These are phyloP conservation scores for Lithocarpus polystachyus DNA, from an alignment of 306 rosid species.

Conservation along the genomic window DNA sequence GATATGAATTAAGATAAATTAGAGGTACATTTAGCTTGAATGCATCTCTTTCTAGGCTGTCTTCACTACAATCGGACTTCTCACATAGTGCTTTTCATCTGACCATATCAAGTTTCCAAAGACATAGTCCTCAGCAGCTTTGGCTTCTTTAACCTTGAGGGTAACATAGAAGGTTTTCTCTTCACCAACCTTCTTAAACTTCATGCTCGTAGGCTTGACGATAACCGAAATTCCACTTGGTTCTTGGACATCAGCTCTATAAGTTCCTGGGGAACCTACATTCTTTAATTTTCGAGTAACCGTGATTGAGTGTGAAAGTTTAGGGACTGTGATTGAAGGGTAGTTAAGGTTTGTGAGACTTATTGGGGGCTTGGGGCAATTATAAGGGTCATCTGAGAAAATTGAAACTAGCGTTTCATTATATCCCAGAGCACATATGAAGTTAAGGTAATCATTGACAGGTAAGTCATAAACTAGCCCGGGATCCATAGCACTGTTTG, in stretches of 20 bases:
- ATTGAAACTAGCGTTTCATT: constrained; percentile 41
- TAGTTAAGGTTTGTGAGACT: constrained; percentile 59
- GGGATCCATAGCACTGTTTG: constrained; percentile 80
- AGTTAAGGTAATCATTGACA: constrained; percentile 53
- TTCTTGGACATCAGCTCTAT: constrained; percentile 35
- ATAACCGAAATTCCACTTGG: constrained; percentile 50
- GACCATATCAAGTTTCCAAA: constrained; percentile 81
- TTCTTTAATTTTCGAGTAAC: constrained; percentile 63
- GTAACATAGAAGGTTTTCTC: constrained; percentile 54
- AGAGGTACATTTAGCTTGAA: not conserved
- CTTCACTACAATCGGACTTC: constrained; percentile 76
- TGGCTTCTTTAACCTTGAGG: constrained; percentile 34
- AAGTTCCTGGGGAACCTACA: constrained; percentile 71
- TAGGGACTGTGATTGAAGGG: constrained; percentile 82
- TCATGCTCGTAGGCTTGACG: constrained; percentile 59
- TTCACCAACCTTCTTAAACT: constrained; percentile 59
- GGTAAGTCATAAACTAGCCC: constrained; percentile 79
- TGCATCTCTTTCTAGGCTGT: constrained; percentile 29
- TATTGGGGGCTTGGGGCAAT: constrained; percentile 34
- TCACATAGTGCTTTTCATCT: constrained; percentile 69
- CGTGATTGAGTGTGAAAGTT: constrained; percentile 47
- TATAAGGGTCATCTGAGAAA: constrained; percentile 39
- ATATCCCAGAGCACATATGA: constrained; percentile 70
- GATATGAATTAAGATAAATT: not conserved
- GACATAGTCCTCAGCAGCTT: constrained; percentile 38